These are phyloP conservation scores for Colletotrichum cereale DNA, from an alignment of 2,329 filamentous ascomycete species.

Conservation along the genomic window DNA sequence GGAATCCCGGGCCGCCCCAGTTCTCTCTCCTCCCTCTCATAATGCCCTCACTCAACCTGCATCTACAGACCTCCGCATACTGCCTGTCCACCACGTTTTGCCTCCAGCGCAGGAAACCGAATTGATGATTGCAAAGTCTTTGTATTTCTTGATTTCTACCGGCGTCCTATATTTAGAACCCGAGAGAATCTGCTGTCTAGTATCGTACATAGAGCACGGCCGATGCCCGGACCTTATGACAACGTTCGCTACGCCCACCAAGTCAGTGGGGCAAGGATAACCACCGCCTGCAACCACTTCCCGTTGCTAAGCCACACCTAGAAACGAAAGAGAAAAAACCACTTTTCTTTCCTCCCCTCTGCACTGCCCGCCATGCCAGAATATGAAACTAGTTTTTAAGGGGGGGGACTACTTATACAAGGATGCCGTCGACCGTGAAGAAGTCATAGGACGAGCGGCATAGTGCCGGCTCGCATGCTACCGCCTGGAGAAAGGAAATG, in stretches of 20 bases:
- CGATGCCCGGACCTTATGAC: not conserved
- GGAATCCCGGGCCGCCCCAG: not conserved
- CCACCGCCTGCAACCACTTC: not conserved
- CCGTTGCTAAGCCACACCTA: not conserved
- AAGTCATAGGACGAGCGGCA: conserved; percentile 23
- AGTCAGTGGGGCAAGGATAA: not conserved
- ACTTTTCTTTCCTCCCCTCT: conserved; percentile 23
- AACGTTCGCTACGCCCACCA: not conserved
- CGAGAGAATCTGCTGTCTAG: conserved; percentile 17
- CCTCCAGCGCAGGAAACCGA: not conserved
- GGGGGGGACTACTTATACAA: conserved; percentile 30
- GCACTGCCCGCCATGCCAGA: conserved; percentile 33
- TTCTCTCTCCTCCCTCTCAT: not conserved
- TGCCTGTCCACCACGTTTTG: not conserved
- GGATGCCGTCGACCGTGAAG: conserved; percentile 33
- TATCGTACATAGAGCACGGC: conserved; percentile 30
- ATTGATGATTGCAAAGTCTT: not conserved
- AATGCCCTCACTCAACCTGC: not conserved
- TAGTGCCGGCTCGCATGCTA: conserved; percentile 30
- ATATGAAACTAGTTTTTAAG: conserved; percentile 34
- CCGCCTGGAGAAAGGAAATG: conserved; percentile 1
- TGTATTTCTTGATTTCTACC: conserved; percentile 13
- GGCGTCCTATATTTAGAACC: conserved; percentile 11
- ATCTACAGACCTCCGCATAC: not conserved
- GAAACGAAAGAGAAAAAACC: not conserved